Evolutionary conservation across 2,329 filamentous ascomycete species (phyloP).

Genomic region (Aurifilum marmelostoma): DNA sequence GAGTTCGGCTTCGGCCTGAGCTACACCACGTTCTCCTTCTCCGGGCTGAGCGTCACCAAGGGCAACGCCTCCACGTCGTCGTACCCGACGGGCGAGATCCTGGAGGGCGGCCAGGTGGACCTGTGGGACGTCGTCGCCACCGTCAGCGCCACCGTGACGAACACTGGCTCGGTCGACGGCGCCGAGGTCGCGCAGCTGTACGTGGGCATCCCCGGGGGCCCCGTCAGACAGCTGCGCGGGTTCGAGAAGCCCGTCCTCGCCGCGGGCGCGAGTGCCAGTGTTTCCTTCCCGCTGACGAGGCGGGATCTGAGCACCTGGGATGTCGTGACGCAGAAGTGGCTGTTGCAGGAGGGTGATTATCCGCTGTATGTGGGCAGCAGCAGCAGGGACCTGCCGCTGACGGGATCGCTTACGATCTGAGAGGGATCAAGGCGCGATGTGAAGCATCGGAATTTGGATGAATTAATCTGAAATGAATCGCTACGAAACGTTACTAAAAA

Average conservation of each 20-base stretch:
- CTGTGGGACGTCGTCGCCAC: conserved; percentile 50
- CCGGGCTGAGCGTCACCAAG: conserved; percentile 42
- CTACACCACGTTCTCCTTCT: conserved; percentile 57
- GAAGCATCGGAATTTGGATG: neutral
- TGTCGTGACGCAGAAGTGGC: conserved; percentile 60
- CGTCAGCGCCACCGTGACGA: conserved; percentile 40
- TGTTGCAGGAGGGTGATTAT: conserved; percentile 47
- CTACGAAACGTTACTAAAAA: neutral
- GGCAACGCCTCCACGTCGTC: conserved; percentile 35
- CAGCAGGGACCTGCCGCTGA: conserved; percentile 56
- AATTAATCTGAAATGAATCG: neutral
- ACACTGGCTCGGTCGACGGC: conserved; percentile 40
- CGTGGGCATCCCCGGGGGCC: conserved; percentile 47
- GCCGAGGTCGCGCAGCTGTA: conserved; percentile 51
- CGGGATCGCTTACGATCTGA: conserved; percentile 38
- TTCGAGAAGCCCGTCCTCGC: conserved; percentile 60
- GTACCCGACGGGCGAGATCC: conserved; percentile 44
- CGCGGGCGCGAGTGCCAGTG: conserved; percentile 44
- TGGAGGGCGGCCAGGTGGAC: conserved; percentile 49
- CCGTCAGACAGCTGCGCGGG: conserved; percentile 59
- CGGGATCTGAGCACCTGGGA: conserved; percentile 68
- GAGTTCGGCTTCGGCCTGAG: conserved; percentile 60
- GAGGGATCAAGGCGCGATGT: neutral
- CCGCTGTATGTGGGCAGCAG: conserved; percentile 47
- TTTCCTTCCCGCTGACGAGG: conserved; percentile 56